A percentile compares a stretch with the other conserved stretches of the same genome.
phyloP scores from a whole-genome alignment of 306 rosid species.

The Arachis stenosperma region DNA sequence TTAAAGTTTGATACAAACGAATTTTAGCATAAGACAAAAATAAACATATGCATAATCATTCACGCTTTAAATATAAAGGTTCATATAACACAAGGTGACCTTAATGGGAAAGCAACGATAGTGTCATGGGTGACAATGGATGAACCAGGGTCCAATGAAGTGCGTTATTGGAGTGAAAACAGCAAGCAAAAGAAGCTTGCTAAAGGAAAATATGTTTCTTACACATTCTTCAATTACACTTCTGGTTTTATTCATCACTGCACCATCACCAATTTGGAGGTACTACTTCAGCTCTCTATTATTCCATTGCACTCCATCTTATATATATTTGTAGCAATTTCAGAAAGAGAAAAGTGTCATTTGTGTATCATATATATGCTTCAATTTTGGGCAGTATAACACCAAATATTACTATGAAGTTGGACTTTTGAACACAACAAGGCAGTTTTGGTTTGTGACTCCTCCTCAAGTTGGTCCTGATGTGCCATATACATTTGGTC shows the following conservation, averaged over 20 bases:
- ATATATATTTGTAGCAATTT: neutral
- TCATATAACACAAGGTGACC: slow-evolving; percentile 92
- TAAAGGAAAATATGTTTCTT: slow-evolving; percentile 51
- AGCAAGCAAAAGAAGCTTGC: slow-evolving; percentile 43
- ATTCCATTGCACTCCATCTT: neutral
- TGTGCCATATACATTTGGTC: neutral
- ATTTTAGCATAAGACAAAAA: too few species aligned
- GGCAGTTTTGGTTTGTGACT: neutral
- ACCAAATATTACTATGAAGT: neutral
- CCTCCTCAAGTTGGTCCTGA: neutral
- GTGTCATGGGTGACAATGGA: slow-evolving; percentile 79
- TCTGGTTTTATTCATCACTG: slow-evolving; percentile 92
- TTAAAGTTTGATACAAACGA: too few species aligned
- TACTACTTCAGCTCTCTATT: slow-evolving; percentile 21
- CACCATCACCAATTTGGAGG: slow-evolving; percentile 63
- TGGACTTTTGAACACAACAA: neutral
- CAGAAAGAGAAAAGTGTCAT: slow-evolving; percentile 3
- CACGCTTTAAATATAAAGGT: slow-evolving; percentile 47
- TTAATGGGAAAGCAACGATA: slow-evolving; percentile 69
- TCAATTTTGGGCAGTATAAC: neutral
- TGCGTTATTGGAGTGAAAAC: slow-evolving; percentile 72
- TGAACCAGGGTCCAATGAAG: slow-evolving; percentile 66
- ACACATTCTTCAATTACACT: slow-evolving; percentile 67
- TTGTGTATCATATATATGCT: neutral
- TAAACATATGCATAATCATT: too few species aligned